A percentile compares a stretch with the other conserved stretches of the same genome.
Evolutionary conservation across 2,329 filamentous ascomycete species (phyloP).

Genomic region (Penicillium sp.): DNA sequence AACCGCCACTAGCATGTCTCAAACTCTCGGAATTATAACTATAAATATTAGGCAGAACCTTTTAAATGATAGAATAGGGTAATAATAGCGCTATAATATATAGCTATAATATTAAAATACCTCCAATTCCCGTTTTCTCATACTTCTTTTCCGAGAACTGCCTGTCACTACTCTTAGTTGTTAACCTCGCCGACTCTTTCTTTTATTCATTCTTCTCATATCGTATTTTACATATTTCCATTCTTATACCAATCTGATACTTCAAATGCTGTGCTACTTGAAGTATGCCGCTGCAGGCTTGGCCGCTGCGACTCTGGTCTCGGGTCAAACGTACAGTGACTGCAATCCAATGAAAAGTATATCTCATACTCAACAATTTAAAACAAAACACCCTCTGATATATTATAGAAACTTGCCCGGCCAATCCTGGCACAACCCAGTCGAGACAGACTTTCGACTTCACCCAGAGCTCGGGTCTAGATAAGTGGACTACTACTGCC

Average conservation of each 20-base stretch:
- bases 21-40: background rate
- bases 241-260: background rate
- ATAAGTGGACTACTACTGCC: background rate
- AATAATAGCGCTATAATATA: background rate
- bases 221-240: too few species aligned
- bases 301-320: background rate
- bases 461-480: background rate
- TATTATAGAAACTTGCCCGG: background rate
- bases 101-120: background rate
- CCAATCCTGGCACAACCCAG: background rate
- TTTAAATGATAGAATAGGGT: background rate
- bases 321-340: background rate
- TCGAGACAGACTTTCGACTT: background rate
- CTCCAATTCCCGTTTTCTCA: background rate
- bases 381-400: background rate
- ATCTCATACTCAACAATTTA: background rate
- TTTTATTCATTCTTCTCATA: background rate
- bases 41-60: background rate
- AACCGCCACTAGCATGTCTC: background rate
- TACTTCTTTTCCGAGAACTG: background rate
- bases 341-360: background rate
- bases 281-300: background rate
- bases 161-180: background rate
- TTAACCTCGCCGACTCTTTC: background rate
- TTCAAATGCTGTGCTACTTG: background rate